These are phyloP conservation scores for Vicia villosa DNA, from an alignment of 306 rosid species.

Conservation along the genomic window DNA sequence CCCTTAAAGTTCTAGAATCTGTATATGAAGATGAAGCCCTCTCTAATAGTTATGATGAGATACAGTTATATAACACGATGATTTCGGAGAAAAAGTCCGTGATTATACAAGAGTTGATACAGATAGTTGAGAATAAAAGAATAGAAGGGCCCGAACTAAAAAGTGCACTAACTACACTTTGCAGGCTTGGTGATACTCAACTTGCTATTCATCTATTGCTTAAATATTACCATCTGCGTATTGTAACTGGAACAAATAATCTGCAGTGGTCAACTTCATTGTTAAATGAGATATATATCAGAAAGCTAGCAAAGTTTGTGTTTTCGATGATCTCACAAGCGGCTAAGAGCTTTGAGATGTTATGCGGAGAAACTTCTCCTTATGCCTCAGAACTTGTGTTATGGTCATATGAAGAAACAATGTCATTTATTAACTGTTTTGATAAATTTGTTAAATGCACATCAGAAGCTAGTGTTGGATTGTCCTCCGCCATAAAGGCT, in stretches of 20 bases:
- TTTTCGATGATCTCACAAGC: conserved; percentile 78
- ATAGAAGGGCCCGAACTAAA: conserved; percentile 53
- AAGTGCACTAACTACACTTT: conserved; percentile 49
- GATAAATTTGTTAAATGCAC: conserved; percentile 45
- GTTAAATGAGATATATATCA: conserved; percentile 44
- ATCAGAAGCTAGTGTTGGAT: conserved; percentile 50
- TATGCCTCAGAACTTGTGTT: conserved; percentile 51
- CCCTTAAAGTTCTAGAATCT: conserved; percentile 52
- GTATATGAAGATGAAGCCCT: conserved; percentile 53
- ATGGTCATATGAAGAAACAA: conserved; percentile 60
- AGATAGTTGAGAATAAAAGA: conserved; percentile 54
- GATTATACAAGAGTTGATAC: conserved; percentile 41
- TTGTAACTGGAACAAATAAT: conserved; percentile 40
- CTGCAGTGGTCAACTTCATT: conserved; percentile 46
- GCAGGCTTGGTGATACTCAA: conserved; percentile 62
- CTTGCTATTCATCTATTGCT: conserved; percentile 58
- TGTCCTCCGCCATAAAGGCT: conserved; percentile 51
- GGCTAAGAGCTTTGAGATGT: conserved; percentile 54
- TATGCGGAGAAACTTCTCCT: conserved; percentile 60
- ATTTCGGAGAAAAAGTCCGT: conserved; percentile 57
- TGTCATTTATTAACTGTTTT: conserved; percentile 51
- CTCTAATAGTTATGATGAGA: conserved; percentile 34
- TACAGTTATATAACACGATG: conserved; percentile 39
- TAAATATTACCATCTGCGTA: conserved; percentile 54
- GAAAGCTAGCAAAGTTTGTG: conserved; percentile 59